phyloP scores from a whole-genome alignment of 2,329 filamentous ascomycete species.

The Neodidymelliopsis sp. region DNA sequence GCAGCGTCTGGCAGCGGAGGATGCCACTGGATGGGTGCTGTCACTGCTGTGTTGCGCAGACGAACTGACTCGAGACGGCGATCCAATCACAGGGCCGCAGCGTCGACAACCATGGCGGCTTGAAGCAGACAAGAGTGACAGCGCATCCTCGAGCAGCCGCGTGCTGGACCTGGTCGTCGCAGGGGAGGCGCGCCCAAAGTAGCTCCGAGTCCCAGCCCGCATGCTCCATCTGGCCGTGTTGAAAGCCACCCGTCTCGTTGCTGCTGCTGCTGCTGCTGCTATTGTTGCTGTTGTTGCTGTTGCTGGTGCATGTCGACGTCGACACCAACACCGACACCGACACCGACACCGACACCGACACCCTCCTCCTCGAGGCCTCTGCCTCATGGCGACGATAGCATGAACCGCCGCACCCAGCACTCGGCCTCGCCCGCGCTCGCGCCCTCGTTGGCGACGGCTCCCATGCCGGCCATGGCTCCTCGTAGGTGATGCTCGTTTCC shows the following conservation, averaged over 20 bases:
- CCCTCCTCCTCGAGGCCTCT: slow-evolving; percentile 7
- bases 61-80: slow-evolving; percentile 11
- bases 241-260: slow-evolving; percentile 17
- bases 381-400: slow-evolving; percentile 40
- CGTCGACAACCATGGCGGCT: background rate
- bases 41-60: slow-evolving; percentile 4
- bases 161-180: too few relatives aligned
- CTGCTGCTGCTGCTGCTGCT: background rate
- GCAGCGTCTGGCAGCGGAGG: too few relatives aligned
- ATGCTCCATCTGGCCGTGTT: slow-evolving; percentile 29
- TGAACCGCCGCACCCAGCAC: slow-evolving; percentile 46
- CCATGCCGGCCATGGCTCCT: slow-evolving; percentile 52
- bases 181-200: slow-evolving; percentile 27
- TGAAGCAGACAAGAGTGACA: slow-evolving; percentile 21
- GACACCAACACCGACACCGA: background rate
- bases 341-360: background rate
- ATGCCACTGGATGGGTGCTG: too few relatives aligned
- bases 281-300: background rate
- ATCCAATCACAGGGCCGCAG: slow-evolving; percentile 4
- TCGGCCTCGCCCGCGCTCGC: slow-evolving; percentile 64
- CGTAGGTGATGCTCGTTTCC: slow-evolving; percentile 59
- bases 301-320: slow-evolving; percentile 3
- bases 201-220: slow-evolving; percentile 25
- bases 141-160: slow-evolving; percentile 29
- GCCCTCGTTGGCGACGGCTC: too few relatives aligned